Evolutionary conservation across 1,284 basidiomycete species (phyloP), one percentile per base, ranked within the genome.

Genomic region (Pseudozyma sp.): DNA sequence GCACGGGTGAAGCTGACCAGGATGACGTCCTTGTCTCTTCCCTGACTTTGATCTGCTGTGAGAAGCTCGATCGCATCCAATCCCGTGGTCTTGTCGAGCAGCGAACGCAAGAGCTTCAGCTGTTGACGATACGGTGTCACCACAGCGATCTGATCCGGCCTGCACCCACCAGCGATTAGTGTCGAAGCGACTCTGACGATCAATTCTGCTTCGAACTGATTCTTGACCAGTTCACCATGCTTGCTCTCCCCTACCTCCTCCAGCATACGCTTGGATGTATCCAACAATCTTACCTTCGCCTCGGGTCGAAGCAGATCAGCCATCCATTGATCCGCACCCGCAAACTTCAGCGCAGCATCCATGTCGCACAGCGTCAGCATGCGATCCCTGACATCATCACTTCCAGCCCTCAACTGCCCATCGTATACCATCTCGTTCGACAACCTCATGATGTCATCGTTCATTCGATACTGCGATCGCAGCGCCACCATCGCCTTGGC

Each of bases 41-140:
- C 97, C 85, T 99, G 97, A 82, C 92, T 92, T 64, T 91, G 91
- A 86, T 99, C 97, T 1, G 94, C 94, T 0, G 97, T 99, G 51
- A 98, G 86, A 51, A 97, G 89, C 84, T 99, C 96, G 17, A 99
- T 86, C 5, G 52, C 45, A 4, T 62, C 37, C 31, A 57, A 13
- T 1, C 45, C 16, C 17, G 39, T 16, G 37, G 17, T 3, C 34
- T 46, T 34, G 14, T 49, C 31, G 9, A 72, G 55, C 14, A 68
- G 48, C 14, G 53, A 87, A 85, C 75, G 93, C 81, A 94, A 85
- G 0, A 95, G 87, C 85, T 97, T 97, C 86, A 95, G 91, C 84
- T 99, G 97, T 79, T 98, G 95, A 1, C 95, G 89, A 83, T 98
- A 98, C 34, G 94, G 87, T 9, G 94, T 92, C 78, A 99, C 92